A percentile compares a stretch with the other conserved stretches of the same genome.
Conservation (phyloP, 768 basidiomycete genomes). For the Naganishia randhawae region DNA sequence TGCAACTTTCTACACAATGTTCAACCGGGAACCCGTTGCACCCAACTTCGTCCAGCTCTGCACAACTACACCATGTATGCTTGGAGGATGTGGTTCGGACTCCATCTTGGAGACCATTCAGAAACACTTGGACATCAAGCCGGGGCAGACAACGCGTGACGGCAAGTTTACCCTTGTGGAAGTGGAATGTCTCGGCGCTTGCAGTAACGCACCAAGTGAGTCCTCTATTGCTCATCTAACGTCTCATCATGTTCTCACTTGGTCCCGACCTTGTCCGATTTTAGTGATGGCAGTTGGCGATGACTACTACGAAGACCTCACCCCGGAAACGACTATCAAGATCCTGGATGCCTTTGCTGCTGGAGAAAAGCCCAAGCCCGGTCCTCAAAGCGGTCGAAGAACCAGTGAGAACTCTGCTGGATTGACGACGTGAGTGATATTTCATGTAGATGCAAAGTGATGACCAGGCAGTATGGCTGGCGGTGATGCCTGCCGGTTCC, state of each 20-base stretch:
- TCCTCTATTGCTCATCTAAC: background rate
- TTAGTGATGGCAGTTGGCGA: conserved; percentile 92
- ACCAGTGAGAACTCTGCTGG: conserved; percentile 94
- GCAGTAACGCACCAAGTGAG: conserved; percentile 69
- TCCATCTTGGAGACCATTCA: conserved; percentile 62
- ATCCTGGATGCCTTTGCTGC: conserved; percentile 51
- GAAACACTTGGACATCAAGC: conserved; percentile 72
- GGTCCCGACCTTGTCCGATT: background rate
- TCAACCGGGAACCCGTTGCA: conserved; percentile 96
- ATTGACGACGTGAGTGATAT: conserved; percentile 59
- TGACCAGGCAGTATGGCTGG: background rate
- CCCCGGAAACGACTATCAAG: conserved; percentile 53
- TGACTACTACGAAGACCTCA: conserved; percentile 74
- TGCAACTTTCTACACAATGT: conserved; percentile 99
- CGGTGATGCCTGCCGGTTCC: background rate
- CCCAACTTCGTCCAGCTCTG: conserved; percentile 94
- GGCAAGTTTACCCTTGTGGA: conserved; percentile 96
- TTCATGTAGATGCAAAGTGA: background rate
- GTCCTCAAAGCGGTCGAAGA: conserved; percentile 79
- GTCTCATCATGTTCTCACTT: background rate
- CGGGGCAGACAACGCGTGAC: conserved; percentile 89
- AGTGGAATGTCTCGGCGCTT: conserved; percentile 97
- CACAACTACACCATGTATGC: conserved; percentile 98
- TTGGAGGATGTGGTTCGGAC: conserved; percentile 59
- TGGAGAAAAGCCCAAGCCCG: conserved; percentile 85